These are phyloP conservation scores for Logfia minima DNA, from an alignment of 129 eudicot genomes.

Conservation along the genomic window DNA sequence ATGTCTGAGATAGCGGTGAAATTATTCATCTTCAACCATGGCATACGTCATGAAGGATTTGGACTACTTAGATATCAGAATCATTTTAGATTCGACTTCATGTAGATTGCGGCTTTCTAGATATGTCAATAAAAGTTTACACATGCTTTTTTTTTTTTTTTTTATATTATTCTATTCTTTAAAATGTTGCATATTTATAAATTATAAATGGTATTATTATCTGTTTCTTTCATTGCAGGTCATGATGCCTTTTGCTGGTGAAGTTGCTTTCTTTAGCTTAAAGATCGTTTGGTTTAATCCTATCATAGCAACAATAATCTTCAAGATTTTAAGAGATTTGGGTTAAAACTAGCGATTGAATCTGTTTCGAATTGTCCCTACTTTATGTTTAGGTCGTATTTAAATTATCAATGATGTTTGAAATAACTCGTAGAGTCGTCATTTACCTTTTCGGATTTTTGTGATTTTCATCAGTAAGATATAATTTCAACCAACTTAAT, in stretches of 20 bases:
- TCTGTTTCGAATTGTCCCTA: background rate
- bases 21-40: background rate
- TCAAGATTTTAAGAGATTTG: background rate
- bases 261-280: constrained; percentile 12
- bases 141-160: background rate
- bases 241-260: constrained; percentile 9
- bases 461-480: background rate
- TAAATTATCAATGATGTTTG: background rate
- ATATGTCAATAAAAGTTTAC: background rate
- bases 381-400: background rate
- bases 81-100: constrained; percentile 11
- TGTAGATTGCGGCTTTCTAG: background rate
- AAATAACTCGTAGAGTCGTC: no score
- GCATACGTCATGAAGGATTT: constrained; percentile 1
- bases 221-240: constrained; percentile 22
- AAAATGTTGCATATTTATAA: background rate
- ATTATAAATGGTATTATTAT: background rate
- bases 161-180: background rate
- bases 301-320: background rate
- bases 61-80: constrained; percentile 1
- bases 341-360: background rate
- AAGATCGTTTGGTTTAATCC: background rate
- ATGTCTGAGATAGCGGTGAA: constrained; percentile 25
- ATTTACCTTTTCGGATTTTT: background rate
- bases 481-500: background rate